Base-by-base conservation (phyloP, 345 rosid genomes). In the Raphanus sativus region DNA sequence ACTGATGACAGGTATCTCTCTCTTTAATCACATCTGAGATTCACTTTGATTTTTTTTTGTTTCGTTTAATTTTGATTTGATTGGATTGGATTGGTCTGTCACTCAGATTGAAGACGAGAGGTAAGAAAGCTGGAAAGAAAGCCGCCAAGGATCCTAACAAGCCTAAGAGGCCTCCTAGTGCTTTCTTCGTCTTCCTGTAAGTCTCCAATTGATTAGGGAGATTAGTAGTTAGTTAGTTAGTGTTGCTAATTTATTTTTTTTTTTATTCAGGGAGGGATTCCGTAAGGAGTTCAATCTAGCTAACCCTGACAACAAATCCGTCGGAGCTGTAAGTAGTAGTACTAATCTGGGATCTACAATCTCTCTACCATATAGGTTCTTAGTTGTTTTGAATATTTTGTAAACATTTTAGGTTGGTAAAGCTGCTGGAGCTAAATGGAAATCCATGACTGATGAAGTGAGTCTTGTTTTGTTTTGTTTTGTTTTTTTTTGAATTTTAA, bases 371-470 rank as follows among this genome's bases (percentile, higher is more conserved):
- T 72, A 42, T 66, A 21, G 32, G 64, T 52, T 73, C 65, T 29
- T 15, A 67, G 15, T 65, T 24, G 29, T 65, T n/a, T 71, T 6
- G 56, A 62, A 48, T 48, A 45, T 21, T 33, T 60, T 34, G 63
- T 4, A 28, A 73, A 4, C 54, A 32, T 81, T 38, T 38, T 78
- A 92, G 98, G 96, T 90, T 30, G 92, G 94, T 6, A 92, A 82
- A 76, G 98, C 96, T 74, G 91, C 88, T 42, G 96, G 98, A 50
- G 85, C 60, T 11, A 88, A 87, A 74, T 92, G 98, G 98, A 90
- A 88, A 69, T 75, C 86, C 0, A 32, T 92, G 89, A 74, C 83
- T 2, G 89, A 81, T 1, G 90, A 84, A 48, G 97, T 90, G 70
- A 84, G 87, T 86, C 11, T 12, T 15, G 4, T 17, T 2, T n/a